phyloP scores from a whole-genome alignment of 345 rosid species.

The Dipteronia dyeriana region DNA sequence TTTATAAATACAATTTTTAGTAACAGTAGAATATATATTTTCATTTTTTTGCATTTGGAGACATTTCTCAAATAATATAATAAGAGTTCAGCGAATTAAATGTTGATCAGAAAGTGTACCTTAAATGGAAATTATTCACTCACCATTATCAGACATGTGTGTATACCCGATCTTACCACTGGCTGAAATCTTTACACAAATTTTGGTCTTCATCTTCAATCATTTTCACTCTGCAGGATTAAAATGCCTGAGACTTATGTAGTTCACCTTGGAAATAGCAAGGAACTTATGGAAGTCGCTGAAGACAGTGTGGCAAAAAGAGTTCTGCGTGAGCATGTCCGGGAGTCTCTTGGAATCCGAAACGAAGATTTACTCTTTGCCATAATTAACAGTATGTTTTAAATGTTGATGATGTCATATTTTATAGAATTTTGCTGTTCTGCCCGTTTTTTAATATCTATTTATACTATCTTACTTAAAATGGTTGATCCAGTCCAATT shows the following conservation, averaged over 20 bases:
- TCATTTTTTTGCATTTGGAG: background rate
- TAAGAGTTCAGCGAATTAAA: background rate
- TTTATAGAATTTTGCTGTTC: background rate
- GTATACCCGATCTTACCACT: background rate
- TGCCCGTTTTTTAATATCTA: background rate
- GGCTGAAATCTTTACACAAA: background rate
- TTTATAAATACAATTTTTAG: background rate
- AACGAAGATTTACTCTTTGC: constrained; percentile 83
- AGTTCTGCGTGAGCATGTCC: constrained; percentile 78
- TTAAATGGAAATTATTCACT: background rate
- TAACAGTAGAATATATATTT: background rate
- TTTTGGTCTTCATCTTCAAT: background rate
- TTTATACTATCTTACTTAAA: background rate
- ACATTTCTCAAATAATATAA: background rate
- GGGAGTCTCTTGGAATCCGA: constrained; percentile 79
- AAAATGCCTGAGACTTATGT: constrained; percentile 91
- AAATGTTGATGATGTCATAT: background rate
- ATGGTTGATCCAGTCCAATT: background rate
- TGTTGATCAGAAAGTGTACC: background rate
- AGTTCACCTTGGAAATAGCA: constrained; percentile 93
- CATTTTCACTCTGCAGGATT: constrained; percentile 50
- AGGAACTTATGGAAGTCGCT: constrained; percentile 93
- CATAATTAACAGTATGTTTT: constrained; percentile 70
- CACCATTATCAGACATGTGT: background rate
- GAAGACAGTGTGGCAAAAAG: constrained; percentile 76